Evolutionary conservation across 1,284 basidiomycete species (phyloP), one percentile per base, ranked within the genome.

Genomic region (Abortiporus biennis): DNA sequence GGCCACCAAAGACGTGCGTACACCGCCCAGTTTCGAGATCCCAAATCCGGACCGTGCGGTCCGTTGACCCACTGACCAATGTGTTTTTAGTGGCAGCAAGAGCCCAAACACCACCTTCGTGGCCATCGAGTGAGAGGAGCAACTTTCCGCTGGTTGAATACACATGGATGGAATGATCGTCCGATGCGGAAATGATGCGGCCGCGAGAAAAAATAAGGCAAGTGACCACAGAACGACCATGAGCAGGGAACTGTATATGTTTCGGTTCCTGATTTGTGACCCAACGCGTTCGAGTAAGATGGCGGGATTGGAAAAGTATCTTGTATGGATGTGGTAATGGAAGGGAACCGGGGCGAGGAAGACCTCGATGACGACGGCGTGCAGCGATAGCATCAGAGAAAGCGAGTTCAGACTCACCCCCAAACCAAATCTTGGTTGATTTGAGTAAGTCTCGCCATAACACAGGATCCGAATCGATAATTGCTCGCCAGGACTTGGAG

Each of bases 41-140:
- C 94, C 94, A 97, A 38, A 96, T 85, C 34, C 94, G 79, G 30
- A 97, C 89, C 1, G 91, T 95, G 24, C 93, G 80, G 66, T 97
- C 93, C 4, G 94, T 97, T 25, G 88, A 91, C 15, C 93, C 94
- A 47, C 85, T 92, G 47, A 97, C 93, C 9, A 97, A 78, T 1
- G 82, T 86, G 56, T 95, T 85, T 58, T 87, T 82, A 45, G 75
- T 83, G 2, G 85, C 82, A 1, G 86, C 85, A 16, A 97, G 70
- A 6, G 94, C 93, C 93, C 93, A 97, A 2, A 97, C 92, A 24
- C 94, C 93, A 32, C 93, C 93, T 56, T 93, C 88, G 57, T 97
- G 94, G 2, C 93, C 93, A 44, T 86, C 76, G 16, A 97, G 72
- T 1, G 82, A 78, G 40, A 76, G 80, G 4, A 85, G 63, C 19